Base-by-base conservation (phyloP, 2,329 filamentous ascomycete species). In the Neofusicoccum laricinum region DNA sequence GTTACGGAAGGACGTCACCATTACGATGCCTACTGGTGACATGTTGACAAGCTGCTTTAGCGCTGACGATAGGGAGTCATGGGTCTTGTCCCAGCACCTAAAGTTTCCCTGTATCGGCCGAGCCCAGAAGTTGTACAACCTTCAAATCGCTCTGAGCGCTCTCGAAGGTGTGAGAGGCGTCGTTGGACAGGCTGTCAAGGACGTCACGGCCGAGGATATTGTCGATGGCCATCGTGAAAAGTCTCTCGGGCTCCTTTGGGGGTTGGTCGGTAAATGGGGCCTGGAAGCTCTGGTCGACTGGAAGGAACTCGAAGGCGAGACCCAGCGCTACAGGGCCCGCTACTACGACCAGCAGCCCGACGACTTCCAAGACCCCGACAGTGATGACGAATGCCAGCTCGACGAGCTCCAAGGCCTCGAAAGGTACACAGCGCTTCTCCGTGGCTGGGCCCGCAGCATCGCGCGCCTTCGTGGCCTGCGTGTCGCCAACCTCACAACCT, bases 221-320 rank as follows among this genome's bases (percentile, higher is more conserved):
- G 85, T 89, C 6, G 82, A 88, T 68, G 87, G 87, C 2, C 85
- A 88, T 68, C 82, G 87, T 8, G 86, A 89, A 69, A 88, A 86
- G 73, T 89, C 86, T 0, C 78, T 89, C 49, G 82, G 80, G 4
- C 76, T 89, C 10, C 77, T 90, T 4, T 88, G 86, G 86, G 78
- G 79, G 3, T 76, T 89, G 21, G 81, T 88, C 41, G 83, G 83
- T 45, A 82, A 81, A 72, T 85, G 82, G 76, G 85, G 85, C 1
- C 74, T 88, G 7, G 73, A 76, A 5, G 76, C 73, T 6, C 77
- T 89, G 0, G 77, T 89, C 1, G 82, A 88, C 68, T 85, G 83
- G 80, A 71, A 77, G 5, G 83, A 84, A 61, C 69, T 88, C 10
- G 75, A 75, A 30, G 79, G 78, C 19, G 86, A 89, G 69, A 82